These are phyloP conservation scores for Climacium dendroides DNA, from an alignment of 225 moss, liverwort and hornwort genomes.

Conservation along the genomic window DNA sequence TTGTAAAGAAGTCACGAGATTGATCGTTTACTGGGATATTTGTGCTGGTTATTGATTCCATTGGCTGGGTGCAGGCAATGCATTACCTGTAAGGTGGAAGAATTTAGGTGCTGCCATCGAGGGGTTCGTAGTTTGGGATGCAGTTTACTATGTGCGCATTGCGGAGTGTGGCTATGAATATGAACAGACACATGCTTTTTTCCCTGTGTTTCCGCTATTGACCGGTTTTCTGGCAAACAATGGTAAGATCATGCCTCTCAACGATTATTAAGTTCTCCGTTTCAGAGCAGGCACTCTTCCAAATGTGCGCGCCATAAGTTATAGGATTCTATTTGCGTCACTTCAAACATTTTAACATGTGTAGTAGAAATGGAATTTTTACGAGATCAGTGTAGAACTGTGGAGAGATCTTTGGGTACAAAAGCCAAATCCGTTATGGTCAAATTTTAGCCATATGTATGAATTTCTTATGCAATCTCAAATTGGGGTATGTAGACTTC, in stretches of 20 bases:
- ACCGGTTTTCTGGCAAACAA: constrained; percentile 48
- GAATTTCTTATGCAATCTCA: no score
- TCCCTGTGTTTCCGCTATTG: constrained; percentile 55
- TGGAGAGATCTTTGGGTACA: no score
- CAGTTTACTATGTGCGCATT: constrained; percentile 77
- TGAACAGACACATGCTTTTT: constrained; percentile 83
- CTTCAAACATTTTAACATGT: no score
- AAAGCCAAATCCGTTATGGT: no score
- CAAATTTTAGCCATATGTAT: no score
- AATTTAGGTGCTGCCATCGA: constrained; percentile 53
- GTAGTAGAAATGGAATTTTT: no score
- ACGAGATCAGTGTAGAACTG: no score
- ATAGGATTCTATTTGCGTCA: no score
- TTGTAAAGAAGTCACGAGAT: neutral
- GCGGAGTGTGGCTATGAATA: constrained; percentile 97
- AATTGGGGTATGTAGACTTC: no score
- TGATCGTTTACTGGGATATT: neutral
- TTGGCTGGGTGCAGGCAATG: constrained; percentile 8
- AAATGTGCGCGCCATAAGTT: neutral
- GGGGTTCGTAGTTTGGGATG: constrained; percentile 74
- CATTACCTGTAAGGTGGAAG: constrained; percentile 18
- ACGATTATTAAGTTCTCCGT: neutral
- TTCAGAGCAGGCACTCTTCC: neutral
- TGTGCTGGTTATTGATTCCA: neutral
- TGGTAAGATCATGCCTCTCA: constrained; percentile 12